phyloP scores from a whole-genome alignment of 805 yeast species.

The Suhomyces vadensis region DNA sequence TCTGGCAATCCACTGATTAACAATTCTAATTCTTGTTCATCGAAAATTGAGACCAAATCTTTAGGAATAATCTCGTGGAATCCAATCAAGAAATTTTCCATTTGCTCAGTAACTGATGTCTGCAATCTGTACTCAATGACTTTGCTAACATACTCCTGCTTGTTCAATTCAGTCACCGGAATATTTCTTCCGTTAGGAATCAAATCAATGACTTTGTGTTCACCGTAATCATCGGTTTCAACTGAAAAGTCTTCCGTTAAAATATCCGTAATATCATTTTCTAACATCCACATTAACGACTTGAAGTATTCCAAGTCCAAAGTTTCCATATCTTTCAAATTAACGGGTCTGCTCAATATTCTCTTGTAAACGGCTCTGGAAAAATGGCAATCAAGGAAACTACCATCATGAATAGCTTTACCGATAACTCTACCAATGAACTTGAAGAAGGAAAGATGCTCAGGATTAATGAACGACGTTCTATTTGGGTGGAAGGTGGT shows the following conservation, averaged over 20 bases:
- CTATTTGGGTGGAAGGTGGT: conserved; percentile 96
- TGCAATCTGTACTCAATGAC: conserved; percentile 87
- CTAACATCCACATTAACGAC: conserved; percentile 92
- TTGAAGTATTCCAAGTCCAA: conserved; percentile 90
- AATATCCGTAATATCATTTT: conserved; percentile 93
- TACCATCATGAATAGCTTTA: conserved; percentile 85
- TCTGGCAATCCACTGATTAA: conserved; percentile 94
- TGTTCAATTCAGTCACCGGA: conserved; percentile 86
- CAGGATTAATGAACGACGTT: conserved; percentile 89
- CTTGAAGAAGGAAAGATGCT: conserved; percentile 87
- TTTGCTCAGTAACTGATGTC: conserved; percentile 81
- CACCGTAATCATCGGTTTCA: conserved; percentile 92
- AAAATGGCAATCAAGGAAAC: conserved; percentile 90
- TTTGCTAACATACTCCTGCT: conserved; percentile 79
- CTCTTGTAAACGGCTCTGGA: conserved; percentile 92
- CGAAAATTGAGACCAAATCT: conserved; percentile 81
- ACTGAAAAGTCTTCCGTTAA: conserved; percentile 93
- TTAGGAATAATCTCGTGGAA: conserved; percentile 88
- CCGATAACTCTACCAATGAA: conserved; percentile 94
- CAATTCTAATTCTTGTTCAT: conserved; percentile 92
- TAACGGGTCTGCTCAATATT: conserved; percentile 74
- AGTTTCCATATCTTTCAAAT: conserved; percentile 91
- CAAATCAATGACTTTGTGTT: conserved; percentile 78
- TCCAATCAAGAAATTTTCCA: conserved; percentile 81
- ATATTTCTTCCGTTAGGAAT: conserved; percentile 80